Base-by-base conservation (phyloP, 805 yeast species). In the Torulaspora delbrueckii region DNA sequence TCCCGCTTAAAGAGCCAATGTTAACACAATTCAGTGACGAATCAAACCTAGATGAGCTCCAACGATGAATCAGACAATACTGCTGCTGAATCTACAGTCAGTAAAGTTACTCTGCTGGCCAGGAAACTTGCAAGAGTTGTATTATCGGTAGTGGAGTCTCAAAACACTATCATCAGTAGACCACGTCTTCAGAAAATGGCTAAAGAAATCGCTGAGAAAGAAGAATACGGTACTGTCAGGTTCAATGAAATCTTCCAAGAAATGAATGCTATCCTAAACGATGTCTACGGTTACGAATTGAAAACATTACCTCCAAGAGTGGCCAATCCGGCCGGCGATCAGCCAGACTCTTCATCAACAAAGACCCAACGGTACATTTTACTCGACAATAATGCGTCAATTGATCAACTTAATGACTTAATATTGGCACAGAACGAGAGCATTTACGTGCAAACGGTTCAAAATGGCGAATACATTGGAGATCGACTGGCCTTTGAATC, bases 21-120 rank as follows among this genome's bases (percentile, higher is more conserved):
- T 48, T 79, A 71, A 66, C 70, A 72, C 38, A 84, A 77, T 3
- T 72, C 77, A 23, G 71, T 69, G 50, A 82, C 81, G 5, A 60
- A 69, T 37, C 84, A 85, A 31, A 73, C 82, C 16, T 14, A 14
- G 10, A 40, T 40, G 43, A 14, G 24, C 33, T n/a, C 37, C 25
- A 14, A 19, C 12, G 38, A 34, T 9, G 40, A 27, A n/a, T 28
- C 10, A 12, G 13, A 26, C 12, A 26, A 24, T 24, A 30, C 24
- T n/a, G 36, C 35, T 27, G 12, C 28, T 8, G 44, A 42, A 6
- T 42, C 37, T 23, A 46, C 32, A 8, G 33, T 37, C 18, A 46
- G 37, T 18, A 56, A 50, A 33, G 32, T 42, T 6, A 31, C 38
- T 16, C 28, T 41, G 10, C 55, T 60, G 7, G 55, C 62, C 2